Evolutionary conservation across 768 basidiomycete genomes (phyloP).

Genomic region (Dioszegia aurantiaca): DNA sequence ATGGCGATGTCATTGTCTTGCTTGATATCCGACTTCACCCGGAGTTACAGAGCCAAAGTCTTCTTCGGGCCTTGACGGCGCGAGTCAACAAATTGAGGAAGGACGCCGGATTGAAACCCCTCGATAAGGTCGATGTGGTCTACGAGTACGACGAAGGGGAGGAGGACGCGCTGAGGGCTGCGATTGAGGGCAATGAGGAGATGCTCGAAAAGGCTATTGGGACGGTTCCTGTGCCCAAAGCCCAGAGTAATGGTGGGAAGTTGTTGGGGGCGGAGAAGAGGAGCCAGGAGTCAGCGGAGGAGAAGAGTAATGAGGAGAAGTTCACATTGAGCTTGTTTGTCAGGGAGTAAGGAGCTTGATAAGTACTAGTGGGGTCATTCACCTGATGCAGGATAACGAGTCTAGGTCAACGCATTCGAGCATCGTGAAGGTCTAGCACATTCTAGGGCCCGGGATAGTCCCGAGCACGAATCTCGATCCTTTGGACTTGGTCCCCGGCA

Average conservation of each 20-base stretch:
- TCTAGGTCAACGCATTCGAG: too few species aligned
- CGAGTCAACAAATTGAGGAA: conserved; percentile 93
- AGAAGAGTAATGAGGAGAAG: conserved; percentile 29
- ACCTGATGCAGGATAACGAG: background rate
- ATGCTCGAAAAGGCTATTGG: conserved; percentile 72
- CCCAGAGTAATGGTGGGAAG: conserved; percentile 57
- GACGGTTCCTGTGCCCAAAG: conserved; percentile 64
- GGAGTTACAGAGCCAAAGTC: conserved; percentile 81
- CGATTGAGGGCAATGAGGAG: conserved; percentile 60
- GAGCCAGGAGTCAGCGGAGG: conserved; percentile 33
- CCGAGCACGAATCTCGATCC: too few species aligned
- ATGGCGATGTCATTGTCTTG: conserved; percentile 90
- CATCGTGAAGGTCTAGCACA: too few species aligned
- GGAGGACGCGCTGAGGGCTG: conserved; percentile 58
- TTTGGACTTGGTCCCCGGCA: too few species aligned
- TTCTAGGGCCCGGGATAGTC: too few species aligned
- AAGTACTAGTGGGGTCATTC: background rate
- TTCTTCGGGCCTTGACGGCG: conserved; percentile 84
- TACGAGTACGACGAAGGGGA: conserved; percentile 72
- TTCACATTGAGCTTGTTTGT: conserved; percentile 31
- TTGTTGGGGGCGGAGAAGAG: conserved; percentile 74
- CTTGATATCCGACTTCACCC: conserved; percentile 84
- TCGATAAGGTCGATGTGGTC: conserved; percentile 86
- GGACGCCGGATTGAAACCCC: conserved; percentile 89
- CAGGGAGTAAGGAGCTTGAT: conserved; percentile 9